Conservation (phyloP, 2,329 filamentous ascomycete genomes). For the Coleophoma cylindrospora region DNA sequence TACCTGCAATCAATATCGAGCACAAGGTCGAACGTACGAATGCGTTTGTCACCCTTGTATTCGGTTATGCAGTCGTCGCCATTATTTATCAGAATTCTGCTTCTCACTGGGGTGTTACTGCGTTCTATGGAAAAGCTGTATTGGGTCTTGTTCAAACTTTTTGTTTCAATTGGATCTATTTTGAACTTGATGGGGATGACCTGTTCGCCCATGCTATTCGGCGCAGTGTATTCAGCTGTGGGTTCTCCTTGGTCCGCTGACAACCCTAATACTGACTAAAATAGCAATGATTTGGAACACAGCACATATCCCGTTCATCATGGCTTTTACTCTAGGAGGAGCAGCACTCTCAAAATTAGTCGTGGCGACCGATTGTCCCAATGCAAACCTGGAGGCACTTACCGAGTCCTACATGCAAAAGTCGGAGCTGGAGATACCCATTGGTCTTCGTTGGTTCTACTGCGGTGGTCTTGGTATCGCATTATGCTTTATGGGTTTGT, state of each 20-base stretch:
- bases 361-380: conserved; percentile 47
- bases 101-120: conserved; percentile 42
- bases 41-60: conserved; percentile 59
- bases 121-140: conserved; percentile 58
- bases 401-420: conserved; percentile 43
- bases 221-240: conserved; percentile 38
- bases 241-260: conserved; percentile 8
- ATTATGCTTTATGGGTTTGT: conserved; percentile 42
- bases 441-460: conserved; percentile 57
- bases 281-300: conserved; percentile 48
- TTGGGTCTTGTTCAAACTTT: conserved; percentile 53
- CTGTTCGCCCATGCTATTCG: conserved; percentile 57
- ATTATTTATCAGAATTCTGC: conserved; percentile 53
- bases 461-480: conserved; percentile 55
- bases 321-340: conserved; percentile 55
- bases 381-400: conserved; percentile 42
- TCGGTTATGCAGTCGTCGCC: conserved; percentile 59
- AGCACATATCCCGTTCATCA: conserved; percentile 57
- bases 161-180: conserved; percentile 58
- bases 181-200: conserved; percentile 54
- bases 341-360: conserved; percentile 54
- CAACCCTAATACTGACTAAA: conserved; percentile 3
- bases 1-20: conserved; percentile 59
- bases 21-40: conserved; percentile 60
- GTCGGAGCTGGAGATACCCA: conserved; percentile 43